Evolutionary conservation across 129 eudicot species (phyloP).

Genomic region (Silybum marianum): DNA sequence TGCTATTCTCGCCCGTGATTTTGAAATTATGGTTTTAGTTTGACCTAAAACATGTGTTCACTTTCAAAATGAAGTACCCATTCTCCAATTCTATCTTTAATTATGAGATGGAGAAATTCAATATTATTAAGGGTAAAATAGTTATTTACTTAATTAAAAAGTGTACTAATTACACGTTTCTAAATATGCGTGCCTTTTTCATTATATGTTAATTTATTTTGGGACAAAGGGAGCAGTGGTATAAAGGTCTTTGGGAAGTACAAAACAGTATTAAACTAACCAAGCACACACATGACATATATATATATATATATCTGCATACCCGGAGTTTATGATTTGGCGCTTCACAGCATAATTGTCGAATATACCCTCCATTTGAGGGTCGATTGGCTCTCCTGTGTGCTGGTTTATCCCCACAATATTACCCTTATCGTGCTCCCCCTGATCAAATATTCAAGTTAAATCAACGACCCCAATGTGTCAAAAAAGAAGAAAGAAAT

Average conservation of each 20-base stretch:
- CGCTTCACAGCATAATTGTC: constrained; percentile 91
- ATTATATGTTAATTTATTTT: too few relatives aligned
- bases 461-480: neutral
- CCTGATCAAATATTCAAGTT: constrained; percentile 38
- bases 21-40: too few relatives aligned
- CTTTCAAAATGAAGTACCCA: neutral
- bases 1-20: too few relatives aligned
- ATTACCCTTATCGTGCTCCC: constrained; percentile 87
- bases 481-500: neutral
- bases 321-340: constrained; percentile 88
- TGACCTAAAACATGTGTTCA: too few relatives aligned
- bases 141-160: too few relatives aligned
- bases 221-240: neutral
- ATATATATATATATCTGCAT: neutral
- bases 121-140: neutral
- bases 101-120: neutral
- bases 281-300: neutral
- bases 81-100: too few relatives aligned
- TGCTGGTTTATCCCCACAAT: constrained; percentile 79
- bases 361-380: constrained; percentile 92
- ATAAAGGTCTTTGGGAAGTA: neutral
- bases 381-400: constrained; percentile 89
- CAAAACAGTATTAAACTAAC: neutral
- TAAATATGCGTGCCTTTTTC: too few relatives aligned
- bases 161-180: too few relatives aligned